phyloP scores from a whole-genome alignment of 345 rosid species.

The Hibiscus trionum region DNA sequence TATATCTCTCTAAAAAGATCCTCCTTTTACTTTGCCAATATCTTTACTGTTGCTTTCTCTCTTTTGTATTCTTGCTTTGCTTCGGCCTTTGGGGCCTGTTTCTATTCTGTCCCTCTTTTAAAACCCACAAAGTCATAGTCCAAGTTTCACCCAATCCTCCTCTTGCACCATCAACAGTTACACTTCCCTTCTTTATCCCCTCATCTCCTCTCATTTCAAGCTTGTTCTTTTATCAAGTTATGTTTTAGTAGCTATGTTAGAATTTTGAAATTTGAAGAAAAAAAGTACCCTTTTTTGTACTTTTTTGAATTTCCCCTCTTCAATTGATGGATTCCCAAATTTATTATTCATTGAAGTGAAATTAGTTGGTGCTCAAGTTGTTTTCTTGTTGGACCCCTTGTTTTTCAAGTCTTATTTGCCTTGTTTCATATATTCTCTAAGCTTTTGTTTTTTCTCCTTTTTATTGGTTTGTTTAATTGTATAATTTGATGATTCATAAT shows the following conservation, averaged over 20 bases:
- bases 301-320: background rate
- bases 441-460: background rate
- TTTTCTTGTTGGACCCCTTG: background rate
- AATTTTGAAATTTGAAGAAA: background rate
- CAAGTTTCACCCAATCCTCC: conserved; percentile 6
- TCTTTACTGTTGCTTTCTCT: conserved; percentile 17
- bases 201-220: background rate
- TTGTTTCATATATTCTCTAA: background rate
- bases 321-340: background rate
- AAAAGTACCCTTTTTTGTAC: background rate
- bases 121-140: conserved; percentile 18
- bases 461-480: background rate
- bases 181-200: conserved; percentile 1
- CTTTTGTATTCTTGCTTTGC: conserved; percentile 10
- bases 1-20: conserved; percentile 13
- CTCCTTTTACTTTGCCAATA: background rate
- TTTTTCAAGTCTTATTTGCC: background rate
- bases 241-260: background rate
- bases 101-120: conserved; percentile 21
- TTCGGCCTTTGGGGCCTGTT: conserved; percentile 8
- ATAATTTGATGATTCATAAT: background rate
- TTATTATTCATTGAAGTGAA: background rate
- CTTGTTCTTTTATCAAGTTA: background rate
- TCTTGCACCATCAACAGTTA: conserved; percentile 13
- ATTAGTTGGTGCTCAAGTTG: background rate